Percentiles rank a stretch among this genome's conserved stretches.
These are phyloP conservation scores for Hymenoscyphus linearis DNA, from an alignment of 2,329 filamentous ascomycete genomes.

Conservation along the genomic window DNA sequence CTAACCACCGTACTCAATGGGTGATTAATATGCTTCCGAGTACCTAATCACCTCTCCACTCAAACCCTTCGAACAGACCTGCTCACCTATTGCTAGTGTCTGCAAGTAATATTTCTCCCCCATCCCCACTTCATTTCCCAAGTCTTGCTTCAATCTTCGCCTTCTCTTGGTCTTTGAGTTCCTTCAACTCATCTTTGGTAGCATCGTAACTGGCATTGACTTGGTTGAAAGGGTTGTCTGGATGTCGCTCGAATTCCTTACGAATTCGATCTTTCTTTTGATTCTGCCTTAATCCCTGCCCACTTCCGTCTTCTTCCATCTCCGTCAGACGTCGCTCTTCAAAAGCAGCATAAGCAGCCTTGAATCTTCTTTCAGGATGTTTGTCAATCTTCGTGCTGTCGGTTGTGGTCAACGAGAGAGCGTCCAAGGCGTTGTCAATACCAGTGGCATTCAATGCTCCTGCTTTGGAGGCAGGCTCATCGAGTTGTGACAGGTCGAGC, in stretches of 20 bases:
- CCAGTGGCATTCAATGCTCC: slow-evolving; percentile 71
- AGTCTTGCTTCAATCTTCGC: slow-evolving; percentile 70
- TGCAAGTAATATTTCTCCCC: not conserved
- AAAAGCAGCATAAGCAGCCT: slow-evolving; percentile 77
- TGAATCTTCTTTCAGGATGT: slow-evolving; percentile 82
- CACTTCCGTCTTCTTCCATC: slow-evolving; percentile 74
- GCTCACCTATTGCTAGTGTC: not conserved
- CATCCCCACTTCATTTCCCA: slow-evolving; percentile 24
- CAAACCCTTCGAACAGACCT: not conserved
- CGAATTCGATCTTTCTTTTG: slow-evolving; percentile 79
- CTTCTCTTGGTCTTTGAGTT: slow-evolving; percentile 61
- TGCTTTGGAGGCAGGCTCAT: slow-evolving; percentile 46
- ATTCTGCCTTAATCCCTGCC: slow-evolving; percentile 67
- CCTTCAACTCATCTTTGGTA: slow-evolving; percentile 67
- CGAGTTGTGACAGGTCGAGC: slow-evolving; percentile 71
- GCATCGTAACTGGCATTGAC: slow-evolving; percentile 71
- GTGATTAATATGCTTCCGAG: not conserved
- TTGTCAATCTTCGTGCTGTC: slow-evolving; percentile 71
- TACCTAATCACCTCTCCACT: too few species aligned
- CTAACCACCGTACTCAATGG: not conserved
- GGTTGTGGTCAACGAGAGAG: slow-evolving; percentile 59
- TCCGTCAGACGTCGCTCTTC: slow-evolving; percentile 77
- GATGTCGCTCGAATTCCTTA: slow-evolving; percentile 92
- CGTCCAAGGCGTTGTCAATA: slow-evolving; percentile 91
- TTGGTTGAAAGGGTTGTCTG: slow-evolving; percentile 95